Evolutionary conservation across 805 yeast genomes (phyloP), one percentile per base, ranked within the genome.

Genomic region (Saturnispora galanensis): DNA sequence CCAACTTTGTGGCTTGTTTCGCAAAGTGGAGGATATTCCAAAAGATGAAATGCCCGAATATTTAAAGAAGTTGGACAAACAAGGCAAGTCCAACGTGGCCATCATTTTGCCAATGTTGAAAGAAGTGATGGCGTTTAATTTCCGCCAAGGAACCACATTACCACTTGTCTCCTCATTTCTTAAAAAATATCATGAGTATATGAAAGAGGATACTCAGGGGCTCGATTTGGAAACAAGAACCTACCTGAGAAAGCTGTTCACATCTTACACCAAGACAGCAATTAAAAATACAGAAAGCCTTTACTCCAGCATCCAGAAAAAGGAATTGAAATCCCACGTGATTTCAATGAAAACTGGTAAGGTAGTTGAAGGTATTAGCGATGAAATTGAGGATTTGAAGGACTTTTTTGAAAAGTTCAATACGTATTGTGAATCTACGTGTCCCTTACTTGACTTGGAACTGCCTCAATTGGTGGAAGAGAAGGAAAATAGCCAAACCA

Each of bases 311-410:
- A 55, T 72, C 0, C 49, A 56, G 10, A 63, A 61, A 16, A 56
- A 69, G 10, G 61, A 62, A 16, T 59, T 60, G 16, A 67, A 65
- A 42, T 75, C 72, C 45, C 68, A 70, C 38, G 73, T 71, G 44
- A 74, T 79, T 2, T 76, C 82, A 44, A 74, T 84, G 45, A 71
- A 83, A 52, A 77, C 83, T 1, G 95, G 95, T 18, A 75, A 72
- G 49, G 55, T 75, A 1, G 57, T 70, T 13, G 79, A 74, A 13
- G 49, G 46, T 3, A 44, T 60, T 11, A 54, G 51, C 21, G 40
- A 13, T 3, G 46, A 44, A 38, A 48, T 57, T 18, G 54, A 50
- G 15, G 66, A 65, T n/a, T 45, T 67, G 29, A 51, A 52, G n/a
- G 10, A 9, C 1, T 18, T 38, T 10, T 69, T 65, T 50, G 76